Percentiles rank a stretch among this genome's conserved stretches.
Evolutionary conservation across 2,329 filamentous ascomycete genomes (phyloP).

Genomic region (Metarhizium guizhouense): DNA sequence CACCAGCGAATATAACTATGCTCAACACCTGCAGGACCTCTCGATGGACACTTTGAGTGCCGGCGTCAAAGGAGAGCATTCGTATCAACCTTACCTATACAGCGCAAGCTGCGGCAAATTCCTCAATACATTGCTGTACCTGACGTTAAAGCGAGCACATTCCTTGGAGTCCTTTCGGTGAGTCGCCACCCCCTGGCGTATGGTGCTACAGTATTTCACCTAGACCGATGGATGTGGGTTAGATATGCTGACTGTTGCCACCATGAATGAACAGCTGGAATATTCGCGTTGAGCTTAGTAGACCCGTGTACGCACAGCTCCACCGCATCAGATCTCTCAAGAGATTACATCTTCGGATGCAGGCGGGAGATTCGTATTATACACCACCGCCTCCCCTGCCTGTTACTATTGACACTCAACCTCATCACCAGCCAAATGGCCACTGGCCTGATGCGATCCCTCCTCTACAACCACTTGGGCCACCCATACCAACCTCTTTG

Average conservation of each 20-base stretch:
- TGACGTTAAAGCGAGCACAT: constrained; percentile 46
- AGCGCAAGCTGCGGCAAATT: constrained; percentile 52
- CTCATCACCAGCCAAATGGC: constrained; percentile 24
- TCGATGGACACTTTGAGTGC: constrained; percentile 45
- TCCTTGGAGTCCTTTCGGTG: constrained; percentile 49
- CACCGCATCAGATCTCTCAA: constrained; percentile 44
- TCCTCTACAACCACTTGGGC: constrained; percentile 11
- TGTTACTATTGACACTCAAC: constrained; percentile 14
- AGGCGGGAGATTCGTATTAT: constrained; percentile 47
- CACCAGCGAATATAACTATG: constrained; percentile 56
- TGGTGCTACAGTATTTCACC: neutral
- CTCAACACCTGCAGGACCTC: constrained; percentile 45
- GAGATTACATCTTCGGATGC: constrained; percentile 49
- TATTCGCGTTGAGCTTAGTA: constrained; percentile 52
- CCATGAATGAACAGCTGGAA: constrained; percentile 42
- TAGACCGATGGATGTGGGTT: neutral
- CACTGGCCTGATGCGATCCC: constrained; percentile 19
- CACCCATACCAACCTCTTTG: constrained; percentile 10
- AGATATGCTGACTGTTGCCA: constrained; percentile 3
- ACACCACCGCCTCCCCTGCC: constrained; percentile 39
- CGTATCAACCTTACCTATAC: constrained; percentile 46
- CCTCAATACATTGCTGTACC: constrained; percentile 49
- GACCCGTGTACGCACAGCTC: constrained; percentile 46
- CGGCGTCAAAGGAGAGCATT: constrained; percentile 42
- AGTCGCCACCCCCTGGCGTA: constrained; percentile 11